phyloP scores from a whole-genome alignment of 805 yeast genomes.

The Candida ponderosae region DNA sequence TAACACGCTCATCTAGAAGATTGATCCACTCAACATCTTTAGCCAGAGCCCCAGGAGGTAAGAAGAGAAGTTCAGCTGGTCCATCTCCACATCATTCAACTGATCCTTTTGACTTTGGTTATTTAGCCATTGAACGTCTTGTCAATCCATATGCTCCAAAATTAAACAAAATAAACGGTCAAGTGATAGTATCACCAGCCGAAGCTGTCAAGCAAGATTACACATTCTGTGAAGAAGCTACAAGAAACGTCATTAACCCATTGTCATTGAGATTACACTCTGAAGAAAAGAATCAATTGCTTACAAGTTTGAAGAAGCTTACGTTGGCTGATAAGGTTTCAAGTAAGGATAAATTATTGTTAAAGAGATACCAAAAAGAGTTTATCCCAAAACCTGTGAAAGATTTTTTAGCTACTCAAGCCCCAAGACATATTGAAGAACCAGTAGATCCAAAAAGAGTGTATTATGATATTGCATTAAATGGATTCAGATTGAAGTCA shows the following conservation, averaged over 20 bases:
- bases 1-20: neutral
- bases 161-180: neutral
- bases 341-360: neutral
- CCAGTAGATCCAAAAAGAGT: neutral
- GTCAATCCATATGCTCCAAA: neutral
- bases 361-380: neutral
- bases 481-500: neutral
- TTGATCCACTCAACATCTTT: neutral
- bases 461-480: neutral
- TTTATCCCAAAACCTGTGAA: neutral
- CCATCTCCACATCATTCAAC: neutral
- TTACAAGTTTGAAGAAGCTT: too few species aligned
- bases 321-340: too few species aligned
- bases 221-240: neutral
- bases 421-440: neutral
- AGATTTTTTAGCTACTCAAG: neutral
- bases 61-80: neutral
- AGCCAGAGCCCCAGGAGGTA: too few species aligned
- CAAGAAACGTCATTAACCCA: neutral
- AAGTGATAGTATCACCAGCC: neutral
- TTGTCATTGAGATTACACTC: neutral
- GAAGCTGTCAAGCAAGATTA: neutral
- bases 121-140: neutral
- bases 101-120: neutral
- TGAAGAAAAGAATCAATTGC: neutral